Conservation (phyloP, 495 filamentous ascomycete species). For the Cercophora newfieldiana region DNA sequence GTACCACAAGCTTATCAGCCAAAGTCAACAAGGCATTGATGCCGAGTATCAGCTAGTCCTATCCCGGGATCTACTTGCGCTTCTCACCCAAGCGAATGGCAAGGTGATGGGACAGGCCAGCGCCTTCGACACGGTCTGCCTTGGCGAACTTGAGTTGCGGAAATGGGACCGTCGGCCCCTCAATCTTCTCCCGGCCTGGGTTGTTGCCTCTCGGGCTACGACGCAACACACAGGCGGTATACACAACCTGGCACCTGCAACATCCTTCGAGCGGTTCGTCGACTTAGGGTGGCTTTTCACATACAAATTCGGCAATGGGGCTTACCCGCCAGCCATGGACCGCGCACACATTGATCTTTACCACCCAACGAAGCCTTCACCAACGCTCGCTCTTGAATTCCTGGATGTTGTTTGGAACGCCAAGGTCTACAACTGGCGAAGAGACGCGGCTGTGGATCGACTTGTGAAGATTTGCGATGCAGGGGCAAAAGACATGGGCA, state of each 20-base stretch:
- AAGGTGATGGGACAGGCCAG: conserved; percentile 30
- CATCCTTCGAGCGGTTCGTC: conserved; percentile 44
- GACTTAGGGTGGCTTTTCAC: conserved; percentile 25
- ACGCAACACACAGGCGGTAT: background rate
- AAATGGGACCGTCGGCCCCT: background rate
- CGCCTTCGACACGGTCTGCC: conserved; percentile 38
- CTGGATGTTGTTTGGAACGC: conserved; percentile 18
- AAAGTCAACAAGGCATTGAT: background rate
- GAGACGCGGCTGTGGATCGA: too few relatives aligned
- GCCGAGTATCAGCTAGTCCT: background rate
- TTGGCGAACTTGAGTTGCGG: conserved; percentile 17
- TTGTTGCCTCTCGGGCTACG: background rate
- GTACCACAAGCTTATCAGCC: conserved; percentile 35
- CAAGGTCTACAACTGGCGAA: background rate
- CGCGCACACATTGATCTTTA: conserved; percentile 43
- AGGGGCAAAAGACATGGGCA: too few relatives aligned
- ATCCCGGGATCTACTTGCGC: background rate
- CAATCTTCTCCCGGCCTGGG: background rate
- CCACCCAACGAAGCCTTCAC: conserved; percentile 41
- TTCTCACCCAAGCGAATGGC: background rate
- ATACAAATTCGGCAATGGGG: background rate
- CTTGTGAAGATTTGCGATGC: too few relatives aligned
- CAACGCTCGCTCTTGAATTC: conserved; percentile 38
- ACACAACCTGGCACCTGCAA: conserved; percentile 32
- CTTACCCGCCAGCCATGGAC: conserved; percentile 18